These are phyloP conservation scores for Sordaria brevicollis DNA, from an alignment of 495 filamentous ascomycete genomes.

Conservation along the genomic window DNA sequence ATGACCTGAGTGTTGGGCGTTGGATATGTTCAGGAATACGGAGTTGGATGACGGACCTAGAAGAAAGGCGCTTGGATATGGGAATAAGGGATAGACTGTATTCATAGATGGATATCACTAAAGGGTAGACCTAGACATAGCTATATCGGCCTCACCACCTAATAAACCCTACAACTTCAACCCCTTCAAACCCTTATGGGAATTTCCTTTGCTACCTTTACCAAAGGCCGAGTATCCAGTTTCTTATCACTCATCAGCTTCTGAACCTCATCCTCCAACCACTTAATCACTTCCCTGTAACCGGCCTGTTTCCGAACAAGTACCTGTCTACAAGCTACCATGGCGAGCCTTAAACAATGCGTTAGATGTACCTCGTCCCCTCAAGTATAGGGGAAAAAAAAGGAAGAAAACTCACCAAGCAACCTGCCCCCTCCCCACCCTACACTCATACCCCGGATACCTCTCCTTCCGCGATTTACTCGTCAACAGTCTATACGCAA, in stretches of 20 bases:
- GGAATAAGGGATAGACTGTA: background rate
- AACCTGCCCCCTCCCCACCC: conserved; percentile 53
- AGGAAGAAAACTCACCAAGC: conserved; percentile 44
- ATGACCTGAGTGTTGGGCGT: background rate
- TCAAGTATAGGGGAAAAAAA: no score
- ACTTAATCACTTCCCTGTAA: conserved; percentile 48
- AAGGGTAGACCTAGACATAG: background rate
- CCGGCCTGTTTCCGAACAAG: conserved; percentile 58
- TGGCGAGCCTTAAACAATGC: conserved; percentile 39
- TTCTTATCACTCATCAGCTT: conserved; percentile 13
- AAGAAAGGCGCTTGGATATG: background rate
- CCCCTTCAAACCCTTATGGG: background rate
- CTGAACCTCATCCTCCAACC: conserved; percentile 44
- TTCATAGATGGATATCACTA: background rate
- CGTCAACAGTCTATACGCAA: conserved; percentile 56
- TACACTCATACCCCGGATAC: conserved; percentile 45
- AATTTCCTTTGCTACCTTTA: conserved; percentile 2
- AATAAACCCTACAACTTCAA: background rate
- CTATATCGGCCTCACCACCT: background rate
- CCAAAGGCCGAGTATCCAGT: conserved; percentile 7
- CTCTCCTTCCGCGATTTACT: conserved; percentile 37
- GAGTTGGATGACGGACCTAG: background rate
- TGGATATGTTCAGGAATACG: background rate
- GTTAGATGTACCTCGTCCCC: background rate
- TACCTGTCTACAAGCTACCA: conserved; percentile 55